phyloP scores from a whole-genome alignment of 441 rosid species.

The Populus hybrid region DNA sequence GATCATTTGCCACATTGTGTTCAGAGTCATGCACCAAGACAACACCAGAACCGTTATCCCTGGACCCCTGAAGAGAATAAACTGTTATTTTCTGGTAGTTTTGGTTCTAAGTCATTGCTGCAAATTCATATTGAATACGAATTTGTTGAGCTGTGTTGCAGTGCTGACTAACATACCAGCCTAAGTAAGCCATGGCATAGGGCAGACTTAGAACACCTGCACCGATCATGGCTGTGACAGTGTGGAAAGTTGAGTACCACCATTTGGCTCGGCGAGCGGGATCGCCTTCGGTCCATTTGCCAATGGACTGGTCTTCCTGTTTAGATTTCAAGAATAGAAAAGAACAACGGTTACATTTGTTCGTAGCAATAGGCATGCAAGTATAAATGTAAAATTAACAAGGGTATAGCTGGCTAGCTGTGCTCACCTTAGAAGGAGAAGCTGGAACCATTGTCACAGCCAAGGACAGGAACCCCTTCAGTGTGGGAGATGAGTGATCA shows the following conservation, averaged over 20 bases:
- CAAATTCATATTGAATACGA: not conserved
- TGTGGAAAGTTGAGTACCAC: conserved; percentile 95
- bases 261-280: conserved; percentile 74
- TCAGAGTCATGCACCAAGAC: conserved; percentile 83
- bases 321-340: conserved; percentile 1
- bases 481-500: conserved; percentile 15
- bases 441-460: conserved; percentile 51
- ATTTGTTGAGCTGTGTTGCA: not conserved
- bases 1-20: conserved; percentile 95
- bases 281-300: conserved; percentile 63
- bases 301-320: conserved; percentile 45
- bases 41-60: conserved; percentile 56
- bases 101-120: too few relatives aligned
- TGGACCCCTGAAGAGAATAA: conserved; percentile 63
- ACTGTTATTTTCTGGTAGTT: not conserved
- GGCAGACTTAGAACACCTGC: conserved; percentile 59
- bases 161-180: conserved; percentile 49
- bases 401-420: not conserved
- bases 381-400: not conserved
- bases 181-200: conserved; percentile 69
- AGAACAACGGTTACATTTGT: not conserved
- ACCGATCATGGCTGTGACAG: conserved; percentile 93
- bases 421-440: conserved; percentile 48
- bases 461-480: conserved; percentile 11
- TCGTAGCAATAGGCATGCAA: not conserved